Percentiles rank a stretch among this genome's conserved stretches.
Evolutionary conservation across 345 rosid genomes (phyloP).

Genomic region (Arabidopsis thaliana): TAIR10.1 NC_003075.7:10138501-10139000

Average conservation of each 20-base stretch:
- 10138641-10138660: conserved; percentile 15
- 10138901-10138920: neutral
- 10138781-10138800: too few relatives aligned
- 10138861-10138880: too few relatives aligned
- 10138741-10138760: neutral
- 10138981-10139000: conserved; percentile 5
- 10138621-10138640: conserved; percentile 6
- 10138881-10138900: neutral
- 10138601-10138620: conserved; percentile 36
- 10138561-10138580: neutral
- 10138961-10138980: neutral
- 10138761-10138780: neutral
- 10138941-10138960: neutral
- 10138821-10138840: too few relatives aligned
- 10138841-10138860: too few relatives aligned
- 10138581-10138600: conserved; percentile 44
- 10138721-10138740: conserved; percentile 6
- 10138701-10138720: conserved; percentile 8
- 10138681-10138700: conserved; percentile 12
- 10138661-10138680: conserved; percentile 8
- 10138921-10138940: neutral
- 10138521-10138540: conserved; percentile 45
- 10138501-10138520: conserved; percentile 33
- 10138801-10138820: too few relatives aligned
- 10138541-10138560: conserved; percentile 31